Base-by-base conservation (phyloP, 495 filamentous ascomycete genomes). In the Neurospora tetrasperma region DNA sequence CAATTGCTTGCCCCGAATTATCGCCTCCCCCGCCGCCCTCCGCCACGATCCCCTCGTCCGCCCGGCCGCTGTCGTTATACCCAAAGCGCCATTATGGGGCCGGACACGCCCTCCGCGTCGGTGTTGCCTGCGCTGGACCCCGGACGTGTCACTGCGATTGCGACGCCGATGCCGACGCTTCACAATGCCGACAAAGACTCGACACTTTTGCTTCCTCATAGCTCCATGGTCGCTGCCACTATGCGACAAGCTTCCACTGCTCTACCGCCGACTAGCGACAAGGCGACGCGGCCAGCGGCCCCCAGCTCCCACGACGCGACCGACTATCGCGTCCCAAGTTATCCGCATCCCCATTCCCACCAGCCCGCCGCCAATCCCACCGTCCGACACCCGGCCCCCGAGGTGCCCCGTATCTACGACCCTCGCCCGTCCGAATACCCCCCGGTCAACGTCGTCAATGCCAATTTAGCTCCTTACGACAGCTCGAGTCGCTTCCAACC, bases 91-190 rank as follows among this genome's bases (percentile, higher is more conserved):
- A 77, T 73, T 70, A 77, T 79, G 72, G 76, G 78, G 75, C 41
- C 74, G 72, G 78, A 76, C 73, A 66, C 76, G 72, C 71, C 73
- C 41, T 70, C 54, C 54, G 54, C 54, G 54, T 31, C 75, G 48
- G 54, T 76, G 68, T 71, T 76, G 71, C 76, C 73, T 71, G 75
- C 77, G 69, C 73, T 81, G 72, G 76, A 80, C 71, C 44, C 75
- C 46, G 73, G 76, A 73, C 74, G 71, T 73, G 75, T 74, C 76
- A 9, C 12, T 62, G 54, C 27, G 54, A 62, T 10, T 62, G 54
- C 54, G 54, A 62, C 54, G 54, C 54, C 54, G 54, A 62, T 23
- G 23, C 54, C 54, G 54, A 62, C 54, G 23, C 54, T 31, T 27
- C 23, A 35, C 54, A 62, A 62, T 35, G 70, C 44, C 38, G 78